Evolutionary conservation across 805 yeast genomes (phyloP).

Genomic region (Myxozyma kluyveri): DNA sequence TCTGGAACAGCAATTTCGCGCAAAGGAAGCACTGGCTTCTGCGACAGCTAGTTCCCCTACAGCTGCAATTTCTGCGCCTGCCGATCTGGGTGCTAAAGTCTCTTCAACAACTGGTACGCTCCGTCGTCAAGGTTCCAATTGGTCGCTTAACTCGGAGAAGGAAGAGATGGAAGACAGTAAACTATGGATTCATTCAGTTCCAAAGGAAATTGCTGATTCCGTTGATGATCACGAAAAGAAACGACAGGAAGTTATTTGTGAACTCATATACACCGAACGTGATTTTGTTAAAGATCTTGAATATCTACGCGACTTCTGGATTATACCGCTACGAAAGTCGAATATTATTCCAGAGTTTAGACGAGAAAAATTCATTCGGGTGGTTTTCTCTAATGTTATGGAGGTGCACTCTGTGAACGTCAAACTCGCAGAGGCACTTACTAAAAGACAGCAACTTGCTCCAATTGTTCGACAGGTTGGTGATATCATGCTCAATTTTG

Average conservation of each 20-base stretch:
- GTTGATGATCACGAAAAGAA: constrained; percentile 82
- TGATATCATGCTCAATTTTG: constrained; percentile 79
- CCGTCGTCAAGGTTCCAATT: constrained; percentile 17
- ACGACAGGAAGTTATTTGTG: constrained; percentile 93
- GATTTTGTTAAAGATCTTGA: constrained; percentile 94
- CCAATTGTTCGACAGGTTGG: constrained; percentile 85
- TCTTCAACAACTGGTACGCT: constrained; percentile 35
- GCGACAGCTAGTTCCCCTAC: constrained; percentile 4
- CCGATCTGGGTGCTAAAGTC: neutral
- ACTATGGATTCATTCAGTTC: constrained; percentile 91
- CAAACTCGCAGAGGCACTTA: constrained; percentile 81
- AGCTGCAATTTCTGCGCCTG: constrained; percentile 1
- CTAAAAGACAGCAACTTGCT: constrained; percentile 78
- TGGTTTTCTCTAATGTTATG: constrained; percentile 85
- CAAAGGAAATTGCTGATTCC: constrained; percentile 70
- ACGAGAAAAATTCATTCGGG: constrained; percentile 84
- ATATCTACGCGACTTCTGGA: constrained; percentile 88
- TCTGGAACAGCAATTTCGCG: constrained; percentile 90
- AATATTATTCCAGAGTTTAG: constrained; percentile 85
- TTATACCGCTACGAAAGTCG: constrained; percentile 82
- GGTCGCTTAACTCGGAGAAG: constrained; percentile 44
- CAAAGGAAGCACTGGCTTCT: constrained; percentile 44
- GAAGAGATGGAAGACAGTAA: constrained; percentile 62
- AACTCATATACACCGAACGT: constrained; percentile 87
- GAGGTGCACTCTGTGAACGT: constrained; percentile 83